Conservation (phyloP, 2,329 filamentous ascomycete species). For the Colletotrichum salicis region DNA sequence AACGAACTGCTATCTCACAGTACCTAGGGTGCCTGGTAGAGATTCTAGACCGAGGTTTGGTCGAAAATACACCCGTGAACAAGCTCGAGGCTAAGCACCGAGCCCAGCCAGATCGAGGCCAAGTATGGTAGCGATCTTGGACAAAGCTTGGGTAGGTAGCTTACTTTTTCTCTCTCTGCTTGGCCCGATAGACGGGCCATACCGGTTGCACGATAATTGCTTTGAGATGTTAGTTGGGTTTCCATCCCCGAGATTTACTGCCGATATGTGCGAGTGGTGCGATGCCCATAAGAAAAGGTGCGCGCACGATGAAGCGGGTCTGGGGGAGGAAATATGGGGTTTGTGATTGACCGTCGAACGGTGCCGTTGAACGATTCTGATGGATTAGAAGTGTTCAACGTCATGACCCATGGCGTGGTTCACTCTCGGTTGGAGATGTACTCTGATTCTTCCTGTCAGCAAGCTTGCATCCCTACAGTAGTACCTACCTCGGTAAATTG, state of each 20-base stretch:
- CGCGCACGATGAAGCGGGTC: background rate
- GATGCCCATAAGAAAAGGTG: background rate
- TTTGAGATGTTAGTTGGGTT: too few relatives aligned
- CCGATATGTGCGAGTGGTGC: conserved; percentile 13
- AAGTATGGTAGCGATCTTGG: background rate
- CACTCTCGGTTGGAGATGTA: background rate
- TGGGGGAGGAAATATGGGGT: background rate
- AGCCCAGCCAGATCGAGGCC: background rate
- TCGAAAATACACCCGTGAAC: too few relatives aligned
- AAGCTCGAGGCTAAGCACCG: too few relatives aligned
- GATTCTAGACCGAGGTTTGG: background rate
- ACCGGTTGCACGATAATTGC: background rate
- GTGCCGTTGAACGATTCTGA: background rate
- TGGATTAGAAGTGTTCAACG: background rate
- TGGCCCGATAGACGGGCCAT: background rate
- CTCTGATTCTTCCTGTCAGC: background rate
- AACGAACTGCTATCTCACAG: too few relatives aligned
- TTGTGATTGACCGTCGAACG: background rate
- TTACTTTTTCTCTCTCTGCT: background rate
- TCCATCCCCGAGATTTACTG: background rate
- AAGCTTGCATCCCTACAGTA: background rate
- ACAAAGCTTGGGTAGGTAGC: background rate
- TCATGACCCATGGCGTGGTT: background rate
- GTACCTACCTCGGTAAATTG: background rate
- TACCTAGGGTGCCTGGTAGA: too few relatives aligned